These are phyloP conservation scores for Smithsoniella earleae DNA, from an alignment of 163 green algal species.

Conservation along the genomic window DNA sequence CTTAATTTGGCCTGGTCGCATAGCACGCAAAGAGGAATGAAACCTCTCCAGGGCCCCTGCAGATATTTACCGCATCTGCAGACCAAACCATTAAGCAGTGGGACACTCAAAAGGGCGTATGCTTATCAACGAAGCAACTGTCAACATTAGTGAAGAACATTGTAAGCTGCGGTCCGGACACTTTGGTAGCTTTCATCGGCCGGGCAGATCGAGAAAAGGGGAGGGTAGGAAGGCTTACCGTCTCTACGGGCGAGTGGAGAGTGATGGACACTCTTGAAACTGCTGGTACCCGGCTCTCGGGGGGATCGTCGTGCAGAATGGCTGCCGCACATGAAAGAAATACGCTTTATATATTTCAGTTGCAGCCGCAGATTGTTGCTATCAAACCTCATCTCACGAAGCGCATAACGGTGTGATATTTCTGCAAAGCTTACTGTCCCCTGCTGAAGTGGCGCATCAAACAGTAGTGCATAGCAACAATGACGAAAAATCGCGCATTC, in stretches of 20 bases:
- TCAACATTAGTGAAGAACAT: not conserved
- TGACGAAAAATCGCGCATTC: constrained; percentile 21
- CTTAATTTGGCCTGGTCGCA: not conserved
- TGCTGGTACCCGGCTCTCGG: not conserved
- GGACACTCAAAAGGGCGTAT: not conserved
- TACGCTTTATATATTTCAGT: not conserved
- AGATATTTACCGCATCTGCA: not conserved
- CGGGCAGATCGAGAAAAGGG: not conserved
- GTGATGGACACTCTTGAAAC: not conserved
- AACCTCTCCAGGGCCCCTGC: not conserved
- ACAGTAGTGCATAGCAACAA: not conserved
- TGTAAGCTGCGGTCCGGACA: not conserved
- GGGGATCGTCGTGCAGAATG: not conserved
- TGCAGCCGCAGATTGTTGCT: not conserved
- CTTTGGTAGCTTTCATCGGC: not conserved
- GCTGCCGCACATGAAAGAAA: not conserved
- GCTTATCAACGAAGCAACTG: not conserved
- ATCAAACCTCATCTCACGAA: not conserved
- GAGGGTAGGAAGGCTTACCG: not conserved
- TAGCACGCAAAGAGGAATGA: not conserved
- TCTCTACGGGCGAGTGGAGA: not conserved
- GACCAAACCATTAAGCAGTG: not conserved
- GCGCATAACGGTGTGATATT: not conserved
- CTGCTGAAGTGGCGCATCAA: not conserved
- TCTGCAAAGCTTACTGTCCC: not conserved